A percentile compares a stretch with the other conserved stretches of the same genome.
phyloP scores from a whole-genome alignment of 2,329 filamentous ascomycete genomes.

The Xylaria sp. region DNA sequence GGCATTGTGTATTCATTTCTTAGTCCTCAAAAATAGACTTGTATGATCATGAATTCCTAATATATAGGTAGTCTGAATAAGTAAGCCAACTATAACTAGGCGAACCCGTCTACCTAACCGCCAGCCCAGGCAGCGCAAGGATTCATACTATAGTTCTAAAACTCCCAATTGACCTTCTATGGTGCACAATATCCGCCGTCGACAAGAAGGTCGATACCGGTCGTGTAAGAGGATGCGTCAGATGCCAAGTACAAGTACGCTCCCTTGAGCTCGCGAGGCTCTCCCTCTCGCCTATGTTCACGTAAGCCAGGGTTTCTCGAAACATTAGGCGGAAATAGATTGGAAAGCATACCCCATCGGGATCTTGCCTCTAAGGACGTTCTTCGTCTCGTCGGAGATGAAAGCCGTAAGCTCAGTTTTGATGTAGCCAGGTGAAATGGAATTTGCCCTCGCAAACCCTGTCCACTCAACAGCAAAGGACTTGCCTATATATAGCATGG shows the following conservation, averaged over 20 bases:
- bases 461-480: slow-evolving; percentile 81
- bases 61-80: no score
- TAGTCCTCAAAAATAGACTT: no score
- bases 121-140: no score
- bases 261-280: slow-evolving; percentile 80
- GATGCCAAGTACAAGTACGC: slow-evolving; percentile 84
- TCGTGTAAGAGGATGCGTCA: slow-evolving; percentile 85
- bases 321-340: neutral
- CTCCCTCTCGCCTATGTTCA: slow-evolving; percentile 69
- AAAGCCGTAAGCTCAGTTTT: slow-evolving; percentile 77
- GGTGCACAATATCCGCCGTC: slow-evolving; percentile 77
- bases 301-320: neutral
- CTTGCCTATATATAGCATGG: slow-evolving; percentile 59
- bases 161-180: slow-evolving; percentile 45
- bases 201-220: slow-evolving; percentile 76
- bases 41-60: no score
- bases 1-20: no score
- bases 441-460: slow-evolving; percentile 77
- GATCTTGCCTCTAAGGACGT: slow-evolving; percentile 80
- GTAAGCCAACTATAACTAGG: no score
- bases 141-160: neutral
- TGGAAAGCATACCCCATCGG: slow-evolving; percentile 71
- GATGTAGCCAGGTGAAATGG: slow-evolving; percentile 79
- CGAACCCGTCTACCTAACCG: no score
- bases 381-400: slow-evolving; percentile 71